phyloP scores from a whole-genome alignment of 495 filamentous ascomycete genomes.

The Daldinia childiae region DNA sequence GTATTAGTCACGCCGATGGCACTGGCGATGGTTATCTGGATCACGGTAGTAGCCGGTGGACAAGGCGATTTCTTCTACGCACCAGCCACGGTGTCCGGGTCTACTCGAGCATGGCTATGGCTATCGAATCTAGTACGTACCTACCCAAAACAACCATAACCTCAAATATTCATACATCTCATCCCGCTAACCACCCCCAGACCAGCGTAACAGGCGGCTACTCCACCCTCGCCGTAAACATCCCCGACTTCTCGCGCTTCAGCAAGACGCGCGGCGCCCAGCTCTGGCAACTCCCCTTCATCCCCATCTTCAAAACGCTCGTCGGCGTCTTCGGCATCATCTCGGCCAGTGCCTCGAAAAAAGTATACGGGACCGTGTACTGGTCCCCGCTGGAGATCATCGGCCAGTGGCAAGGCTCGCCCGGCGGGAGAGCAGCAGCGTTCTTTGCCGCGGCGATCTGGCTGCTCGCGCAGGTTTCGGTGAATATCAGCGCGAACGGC shows the following conservation, averaged over 20 bases:
- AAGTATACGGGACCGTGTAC: constrained; percentile 41
- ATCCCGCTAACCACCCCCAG: constrained; percentile 16
- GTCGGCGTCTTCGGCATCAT: constrained; percentile 46
- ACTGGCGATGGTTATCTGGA: constrained; percentile 63
- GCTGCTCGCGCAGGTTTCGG: constrained; percentile 64
- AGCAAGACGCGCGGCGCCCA: constrained; percentile 43
- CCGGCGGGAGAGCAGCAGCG: constrained; percentile 35
- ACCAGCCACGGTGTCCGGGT: constrained; percentile 49
- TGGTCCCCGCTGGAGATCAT: constrained; percentile 49
- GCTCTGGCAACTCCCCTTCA: constrained; percentile 46
- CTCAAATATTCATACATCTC: neutral
- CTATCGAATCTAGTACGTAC: constrained; percentile 40
- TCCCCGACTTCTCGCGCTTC: constrained; percentile 46
- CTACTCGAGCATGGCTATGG: constrained; percentile 49
- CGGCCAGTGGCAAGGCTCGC: constrained; percentile 39
- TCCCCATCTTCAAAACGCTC: constrained; percentile 46
- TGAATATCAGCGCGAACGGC: constrained; percentile 71
- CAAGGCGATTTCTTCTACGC: constrained; percentile 55
- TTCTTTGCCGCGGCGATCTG: constrained; percentile 56
- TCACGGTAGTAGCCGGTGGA: constrained; percentile 56
- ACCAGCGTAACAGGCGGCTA: constrained; percentile 45
- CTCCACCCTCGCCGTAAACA: constrained; percentile 46
- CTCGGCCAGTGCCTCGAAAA: constrained; percentile 39
- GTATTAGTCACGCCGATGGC: constrained; percentile 61
- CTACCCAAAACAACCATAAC: too few relatives aligned